Conservation (phyloP, 2,329 filamentous ascomycete genomes). For the Beauveria sp. region DNA sequence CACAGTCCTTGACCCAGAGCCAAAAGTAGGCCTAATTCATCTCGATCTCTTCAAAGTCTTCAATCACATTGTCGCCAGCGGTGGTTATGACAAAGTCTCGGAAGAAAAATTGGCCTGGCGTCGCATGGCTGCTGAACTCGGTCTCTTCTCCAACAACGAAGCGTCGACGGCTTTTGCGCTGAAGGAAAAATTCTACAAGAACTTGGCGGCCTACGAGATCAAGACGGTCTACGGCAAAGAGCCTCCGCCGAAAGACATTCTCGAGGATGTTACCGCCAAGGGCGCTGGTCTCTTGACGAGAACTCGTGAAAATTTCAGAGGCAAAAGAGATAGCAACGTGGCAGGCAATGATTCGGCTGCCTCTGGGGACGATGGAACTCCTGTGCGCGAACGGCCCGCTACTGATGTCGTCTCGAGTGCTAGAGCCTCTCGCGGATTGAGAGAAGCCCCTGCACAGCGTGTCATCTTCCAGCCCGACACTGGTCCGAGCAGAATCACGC, state of each 20-base stretch:
- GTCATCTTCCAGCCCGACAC: slow-evolving; percentile 81
- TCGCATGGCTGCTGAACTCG: slow-evolving; percentile 67
- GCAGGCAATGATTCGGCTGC: slow-evolving; percentile 50
- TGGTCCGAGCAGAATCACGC: slow-evolving; percentile 53
- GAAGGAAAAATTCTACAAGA: slow-evolving; percentile 86
- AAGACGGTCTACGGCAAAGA: slow-evolving; percentile 68
- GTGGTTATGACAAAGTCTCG: slow-evolving; percentile 80
- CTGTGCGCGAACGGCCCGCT: slow-evolving; percentile 43
- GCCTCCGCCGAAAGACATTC: slow-evolving; percentile 78
- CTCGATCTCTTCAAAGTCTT: slow-evolving; percentile 75
- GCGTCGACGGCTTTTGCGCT: slow-evolving; percentile 78
- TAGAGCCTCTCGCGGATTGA: slow-evolving; percentile 56
- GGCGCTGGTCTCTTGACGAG: slow-evolving; percentile 72
- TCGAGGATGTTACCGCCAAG: slow-evolving; percentile 82
- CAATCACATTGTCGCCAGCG: slow-evolving; percentile 65
- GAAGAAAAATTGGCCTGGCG: slow-evolving; percentile 83
- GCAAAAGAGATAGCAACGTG: slow-evolving; percentile 40
- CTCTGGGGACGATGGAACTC: slow-evolving; percentile 53
- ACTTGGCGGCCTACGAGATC: slow-evolving; percentile 82
- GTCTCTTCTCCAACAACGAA: slow-evolving; percentile 66
- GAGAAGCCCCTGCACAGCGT: slow-evolving; percentile 78
- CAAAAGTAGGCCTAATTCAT: slow-evolving; percentile 69
- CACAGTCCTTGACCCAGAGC: slow-evolving; percentile 70
- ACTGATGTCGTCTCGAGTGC: slow-evolving; percentile 46
- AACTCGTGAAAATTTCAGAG: slow-evolving; percentile 67